Conservation (phyloP, 108 stramenopile genomes). For the Schizochytrium sp. region DNA sequence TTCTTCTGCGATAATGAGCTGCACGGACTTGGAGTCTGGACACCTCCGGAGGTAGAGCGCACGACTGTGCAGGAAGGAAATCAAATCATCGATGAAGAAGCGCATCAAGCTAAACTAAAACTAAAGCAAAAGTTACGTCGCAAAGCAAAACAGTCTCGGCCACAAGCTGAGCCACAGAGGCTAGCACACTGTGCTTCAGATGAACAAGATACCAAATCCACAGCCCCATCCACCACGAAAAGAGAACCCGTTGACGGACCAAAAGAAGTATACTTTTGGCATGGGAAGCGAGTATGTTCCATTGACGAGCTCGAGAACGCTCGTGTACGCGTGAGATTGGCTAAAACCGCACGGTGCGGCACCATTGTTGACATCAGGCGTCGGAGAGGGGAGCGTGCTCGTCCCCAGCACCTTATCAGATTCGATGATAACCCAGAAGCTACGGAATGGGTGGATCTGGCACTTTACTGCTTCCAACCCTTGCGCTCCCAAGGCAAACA, state of each 20-base stretch:
- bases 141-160: too few relatives aligned
- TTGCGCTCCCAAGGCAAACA: background rate
- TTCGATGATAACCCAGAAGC: background rate
- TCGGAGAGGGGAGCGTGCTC: background rate
- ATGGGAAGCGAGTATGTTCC: background rate
- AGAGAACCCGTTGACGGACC: background rate
- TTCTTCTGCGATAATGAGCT: background rate
- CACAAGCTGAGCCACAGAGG: too few relatives aligned
- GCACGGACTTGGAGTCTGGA: slow-evolving; percentile 1
- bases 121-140: too few relatives aligned
- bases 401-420: background rate
- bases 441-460: background rate
- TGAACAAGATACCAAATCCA: too few relatives aligned
- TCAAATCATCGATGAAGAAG: too few relatives aligned
- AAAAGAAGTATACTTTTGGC: slow-evolving; percentile 19
- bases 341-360: background rate
- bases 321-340: background rate
- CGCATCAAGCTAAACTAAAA: too few relatives aligned
- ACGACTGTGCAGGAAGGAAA: too few relatives aligned
- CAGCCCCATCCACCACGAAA: too few relatives aligned
- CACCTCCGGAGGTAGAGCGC: background rate
- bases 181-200: too few relatives aligned
- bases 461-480: background rate
- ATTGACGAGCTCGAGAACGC: background rate
- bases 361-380: background rate